Conservation (phyloP, 2,329 filamentous ascomycete genomes). For the Fusarium metavorans region DNA sequence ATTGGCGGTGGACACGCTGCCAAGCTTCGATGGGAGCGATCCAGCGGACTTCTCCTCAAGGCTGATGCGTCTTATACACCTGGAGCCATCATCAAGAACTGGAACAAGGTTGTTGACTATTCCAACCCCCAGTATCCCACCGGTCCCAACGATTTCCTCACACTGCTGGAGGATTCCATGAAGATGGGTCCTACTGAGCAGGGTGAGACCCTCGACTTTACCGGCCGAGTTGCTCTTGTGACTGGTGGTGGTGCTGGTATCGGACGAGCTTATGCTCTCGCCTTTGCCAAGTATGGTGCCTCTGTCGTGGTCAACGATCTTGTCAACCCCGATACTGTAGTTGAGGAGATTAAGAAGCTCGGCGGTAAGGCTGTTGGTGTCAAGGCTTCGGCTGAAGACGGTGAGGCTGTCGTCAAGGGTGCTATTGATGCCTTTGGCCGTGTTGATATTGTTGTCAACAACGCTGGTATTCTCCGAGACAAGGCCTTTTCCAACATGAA, state of each 20-base stretch:
- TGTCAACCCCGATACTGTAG: constrained; percentile 89
- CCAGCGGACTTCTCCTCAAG: constrained; percentile 89
- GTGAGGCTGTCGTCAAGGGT: constrained; percentile 89
- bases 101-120: constrained; percentile 90
- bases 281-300: constrained; percentile 86
- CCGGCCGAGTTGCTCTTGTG: constrained; percentile 85
- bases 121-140: constrained; percentile 82
- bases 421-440: constrained; percentile 95
- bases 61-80: constrained; percentile 90
- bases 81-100: constrained; percentile 87
- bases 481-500: constrained; percentile 99
- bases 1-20: constrained; percentile 92
- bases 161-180: constrained; percentile 84
- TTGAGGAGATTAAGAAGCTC: constrained; percentile 89
- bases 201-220: constrained; percentile 83
- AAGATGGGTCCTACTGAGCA: constrained; percentile 79
- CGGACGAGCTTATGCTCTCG: constrained; percentile 88
- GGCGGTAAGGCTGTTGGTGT: constrained; percentile 93
- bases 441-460: constrained; percentile 96
- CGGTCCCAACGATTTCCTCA: constrained; percentile 89
- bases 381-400: constrained; percentile 94
- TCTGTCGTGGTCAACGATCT: constrained; percentile 95
- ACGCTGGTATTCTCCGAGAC: constrained; percentile 96
- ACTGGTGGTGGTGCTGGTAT: constrained; percentile 93
- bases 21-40: constrained; percentile 95